A percentile compares a stretch with the other conserved stretches of the same genome.
Evolutionary conservation across 1,284 basidiomycete genomes (phyloP).

Genomic region (Apiotrichum domesticum): DNA sequence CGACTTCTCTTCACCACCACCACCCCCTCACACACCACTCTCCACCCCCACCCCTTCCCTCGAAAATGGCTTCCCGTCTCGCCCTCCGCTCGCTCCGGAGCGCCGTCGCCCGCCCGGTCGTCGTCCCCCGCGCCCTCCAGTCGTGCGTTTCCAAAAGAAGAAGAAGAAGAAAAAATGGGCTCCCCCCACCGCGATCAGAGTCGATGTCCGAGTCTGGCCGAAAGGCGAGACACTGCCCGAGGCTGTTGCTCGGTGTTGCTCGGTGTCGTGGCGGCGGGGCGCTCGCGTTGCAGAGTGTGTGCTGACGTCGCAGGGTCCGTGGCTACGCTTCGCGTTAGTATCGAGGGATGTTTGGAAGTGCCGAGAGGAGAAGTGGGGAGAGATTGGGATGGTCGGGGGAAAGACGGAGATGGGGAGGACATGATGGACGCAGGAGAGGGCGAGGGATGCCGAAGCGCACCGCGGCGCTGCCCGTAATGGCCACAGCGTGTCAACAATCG

Average conservation of each 20-base stretch:
- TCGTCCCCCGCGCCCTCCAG: conserved; percentile 37
- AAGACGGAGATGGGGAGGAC: background rate
- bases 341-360: background rate
- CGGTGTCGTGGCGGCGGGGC: background rate
- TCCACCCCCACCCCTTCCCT: conserved; percentile 10
- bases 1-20: conserved; percentile 7
- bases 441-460: background rate
- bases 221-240: no score
- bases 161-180: no score
- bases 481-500: no score
- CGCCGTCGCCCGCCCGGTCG: conserved; percentile 33
- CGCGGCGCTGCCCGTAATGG: no score
- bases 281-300: background rate
- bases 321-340: conserved; percentile 41
- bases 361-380: background rate
- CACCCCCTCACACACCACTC: conserved; percentile 7
- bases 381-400: background rate
- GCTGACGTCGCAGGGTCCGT: conserved; percentile 24
- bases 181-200: background rate
- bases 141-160: conserved; percentile 19
- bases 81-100: conserved; percentile 45
- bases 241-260: no score
- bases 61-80: conserved; percentile 47
- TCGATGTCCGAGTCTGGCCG: no score
- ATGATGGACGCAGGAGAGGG: background rate